phyloP scores from a whole-genome alignment of 345 rosid species.

The Eucalyptus erythrocorys region DNA sequence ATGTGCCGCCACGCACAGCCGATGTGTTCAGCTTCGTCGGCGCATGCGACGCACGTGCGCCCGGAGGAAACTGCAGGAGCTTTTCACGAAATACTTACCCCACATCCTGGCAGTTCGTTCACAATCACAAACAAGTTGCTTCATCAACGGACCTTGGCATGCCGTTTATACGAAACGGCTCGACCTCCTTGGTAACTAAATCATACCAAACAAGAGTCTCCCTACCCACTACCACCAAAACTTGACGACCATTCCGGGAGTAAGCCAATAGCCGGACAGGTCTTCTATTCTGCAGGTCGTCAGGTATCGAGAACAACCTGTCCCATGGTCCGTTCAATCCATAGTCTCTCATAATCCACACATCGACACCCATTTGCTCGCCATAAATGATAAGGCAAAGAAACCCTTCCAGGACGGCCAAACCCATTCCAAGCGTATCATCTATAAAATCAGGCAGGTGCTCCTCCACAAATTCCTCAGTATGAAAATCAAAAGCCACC shows the following conservation, averaged over 20 bases:
- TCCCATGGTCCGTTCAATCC: background rate
- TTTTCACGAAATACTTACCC: too few species aligned
- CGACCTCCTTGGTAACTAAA: background rate
- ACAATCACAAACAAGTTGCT: background rate
- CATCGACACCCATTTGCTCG: background rate
- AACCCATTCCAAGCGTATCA: background rate
- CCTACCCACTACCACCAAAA: background rate
- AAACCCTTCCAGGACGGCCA: conserved; percentile 3
- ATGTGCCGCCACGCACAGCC: too few species aligned
- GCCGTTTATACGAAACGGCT: background rate
- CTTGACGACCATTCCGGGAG: background rate
- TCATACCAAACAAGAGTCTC: background rate
- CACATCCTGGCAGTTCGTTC: background rate
- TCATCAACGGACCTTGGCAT: background rate
- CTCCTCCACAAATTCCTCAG: background rate
- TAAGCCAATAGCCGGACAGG: background rate
- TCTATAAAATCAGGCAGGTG: conserved; percentile 1
- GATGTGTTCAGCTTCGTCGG: too few species aligned
- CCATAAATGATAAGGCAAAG: conserved; percentile 5
- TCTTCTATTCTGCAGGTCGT: too few species aligned
- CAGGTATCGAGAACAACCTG: background rate
- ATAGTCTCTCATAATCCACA: conserved; percentile 5
- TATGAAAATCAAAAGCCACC: conserved; percentile 10
- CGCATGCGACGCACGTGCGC: too few species aligned
- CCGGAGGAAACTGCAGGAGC: too few species aligned